These are phyloP conservation scores for Fistulifera solaris DNA, from an alignment of 108 stramenopile species.

Conservation along the genomic window DNA sequence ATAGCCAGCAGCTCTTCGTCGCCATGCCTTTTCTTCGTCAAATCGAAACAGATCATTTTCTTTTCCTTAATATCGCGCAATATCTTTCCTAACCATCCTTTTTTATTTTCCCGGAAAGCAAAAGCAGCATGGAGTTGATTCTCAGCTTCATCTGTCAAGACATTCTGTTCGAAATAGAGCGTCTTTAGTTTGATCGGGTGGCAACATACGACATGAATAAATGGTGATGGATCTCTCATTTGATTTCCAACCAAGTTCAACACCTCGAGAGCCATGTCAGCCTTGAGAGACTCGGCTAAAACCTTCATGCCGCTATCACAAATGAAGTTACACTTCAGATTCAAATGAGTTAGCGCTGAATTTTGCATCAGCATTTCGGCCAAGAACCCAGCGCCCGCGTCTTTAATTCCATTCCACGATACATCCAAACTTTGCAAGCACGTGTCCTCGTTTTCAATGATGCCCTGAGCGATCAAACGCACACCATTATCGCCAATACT, in stretches of 20 bases:
- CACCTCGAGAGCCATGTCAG: slow-evolving; percentile 17
- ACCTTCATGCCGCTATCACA: slow-evolving; percentile 24
- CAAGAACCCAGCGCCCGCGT: slow-evolving; percentile 24
- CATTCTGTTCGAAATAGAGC: slow-evolving; percentile 29
- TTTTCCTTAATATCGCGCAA: slow-evolving; percentile 14
- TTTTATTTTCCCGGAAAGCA: slow-evolving; percentile 16
- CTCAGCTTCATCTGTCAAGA: slow-evolving; percentile 20
- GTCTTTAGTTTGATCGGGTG: slow-evolving; percentile 5
- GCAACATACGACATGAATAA: background rate
- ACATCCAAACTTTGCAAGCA: slow-evolving; percentile 32
- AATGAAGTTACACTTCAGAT: slow-evolving; percentile 30
- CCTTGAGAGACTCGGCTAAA: slow-evolving; percentile 22
- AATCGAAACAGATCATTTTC: slow-evolving; percentile 9
- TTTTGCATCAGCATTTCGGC: slow-evolving; percentile 23
- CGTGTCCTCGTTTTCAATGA: slow-evolving; percentile 14
- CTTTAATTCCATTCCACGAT: slow-evolving; percentile 35
- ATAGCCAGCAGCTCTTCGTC: slow-evolving; percentile 29
- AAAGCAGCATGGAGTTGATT: slow-evolving; percentile 12
- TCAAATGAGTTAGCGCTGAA: slow-evolving; percentile 20
- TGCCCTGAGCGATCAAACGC: slow-evolving; percentile 12
- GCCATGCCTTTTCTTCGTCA: slow-evolving; percentile 14
- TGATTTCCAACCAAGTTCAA: slow-evolving; percentile 24
- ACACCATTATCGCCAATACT: slow-evolving; percentile 20
- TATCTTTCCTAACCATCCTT: slow-evolving; percentile 25
- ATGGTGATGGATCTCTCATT: slow-evolving; percentile 19